phyloP scores from a whole-genome alignment of 257 asterid genomes.

The Jacaranda mimosifolia region DNA sequence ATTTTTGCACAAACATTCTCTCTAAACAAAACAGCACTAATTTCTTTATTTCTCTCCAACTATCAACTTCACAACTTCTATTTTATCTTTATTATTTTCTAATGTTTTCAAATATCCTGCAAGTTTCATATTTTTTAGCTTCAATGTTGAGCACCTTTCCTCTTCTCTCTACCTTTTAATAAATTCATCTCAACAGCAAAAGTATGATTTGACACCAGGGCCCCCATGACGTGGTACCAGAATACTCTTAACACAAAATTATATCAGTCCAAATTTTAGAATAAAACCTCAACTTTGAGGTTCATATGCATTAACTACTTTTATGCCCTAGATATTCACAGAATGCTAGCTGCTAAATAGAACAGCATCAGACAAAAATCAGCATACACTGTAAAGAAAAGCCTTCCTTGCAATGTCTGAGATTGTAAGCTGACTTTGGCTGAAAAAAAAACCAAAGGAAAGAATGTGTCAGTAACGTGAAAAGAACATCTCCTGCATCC shows the following conservation, averaged over 20 bases:
- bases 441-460: constrained; percentile 43
- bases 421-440: constrained; percentile 94
- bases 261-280: constrained; percentile 2
- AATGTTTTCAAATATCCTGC: neutral
- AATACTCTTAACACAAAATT: constrained; percentile 22
- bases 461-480: constrained; percentile 36
- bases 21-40: neutral
- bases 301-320: constrained; percentile 18
- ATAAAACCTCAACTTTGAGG: constrained; percentile 9
- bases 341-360: constrained; percentile 4
- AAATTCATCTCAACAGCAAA: constrained; percentile 26
- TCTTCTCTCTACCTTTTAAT: constrained; percentile 18
- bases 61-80: constrained; percentile 3
- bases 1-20: constrained; percentile 3
- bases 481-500: constrained; percentile 2
- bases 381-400: constrained; percentile 93
- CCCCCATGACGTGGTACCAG: neutral
- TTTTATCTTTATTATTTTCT: neutral
- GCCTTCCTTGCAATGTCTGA: constrained; percentile 98
- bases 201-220: constrained; percentile 11
- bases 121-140: constrained; percentile 20
- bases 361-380: constrained; percentile 32
- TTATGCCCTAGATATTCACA: constrained; percentile 10
- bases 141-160: constrained; percentile 5
- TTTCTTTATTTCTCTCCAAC: constrained; percentile 12